Conservation (phyloP, 2,329 filamentous ascomycete genomes). For the Amesomyces nigricolor region DNA sequence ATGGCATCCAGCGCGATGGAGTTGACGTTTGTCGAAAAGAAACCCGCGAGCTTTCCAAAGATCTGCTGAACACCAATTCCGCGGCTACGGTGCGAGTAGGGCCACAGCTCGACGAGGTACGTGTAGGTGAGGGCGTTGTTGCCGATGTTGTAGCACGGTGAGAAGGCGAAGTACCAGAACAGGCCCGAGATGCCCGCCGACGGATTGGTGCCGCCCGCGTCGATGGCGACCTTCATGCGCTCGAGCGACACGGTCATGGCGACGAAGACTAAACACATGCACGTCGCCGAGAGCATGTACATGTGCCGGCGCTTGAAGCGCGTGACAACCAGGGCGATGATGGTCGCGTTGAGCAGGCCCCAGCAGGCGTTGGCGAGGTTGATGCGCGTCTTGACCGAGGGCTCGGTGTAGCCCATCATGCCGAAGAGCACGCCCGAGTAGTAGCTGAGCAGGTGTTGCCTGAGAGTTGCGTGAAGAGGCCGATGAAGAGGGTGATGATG, state of each 20-base stretch:
- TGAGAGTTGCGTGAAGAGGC: constrained; percentile 48
- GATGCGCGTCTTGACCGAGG: constrained; percentile 23
- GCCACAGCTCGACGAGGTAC: constrained; percentile 25
- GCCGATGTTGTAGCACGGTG: constrained; percentile 55
- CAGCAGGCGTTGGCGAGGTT: constrained; percentile 43
- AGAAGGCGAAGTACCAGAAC: constrained; percentile 55
- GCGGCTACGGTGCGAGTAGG: constrained; percentile 4
- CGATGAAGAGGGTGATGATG: constrained; percentile 42
- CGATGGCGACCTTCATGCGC: constrained; percentile 15
- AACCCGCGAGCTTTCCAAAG: constrained; percentile 2
- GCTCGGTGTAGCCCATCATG: neutral
- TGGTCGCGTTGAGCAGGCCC: constrained; percentile 38
- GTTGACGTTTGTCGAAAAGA: constrained; percentile 9
- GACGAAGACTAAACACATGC: constrained; percentile 48
- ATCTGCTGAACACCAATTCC: constrained; percentile 6
- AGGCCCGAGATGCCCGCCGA: constrained; percentile 37
- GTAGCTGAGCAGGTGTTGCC: constrained; percentile 20
- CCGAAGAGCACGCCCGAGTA: constrained; percentile 1
- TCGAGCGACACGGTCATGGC: constrained; percentile 23
- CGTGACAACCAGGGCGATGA: constrained; percentile 38
- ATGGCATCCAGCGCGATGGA: constrained; percentile 1
- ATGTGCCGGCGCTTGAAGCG: constrained; percentile 41
- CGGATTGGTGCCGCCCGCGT: constrained; percentile 23
- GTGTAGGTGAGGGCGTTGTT: constrained; percentile 60
- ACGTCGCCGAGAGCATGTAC: constrained; percentile 31